These are phyloP conservation scores for Pistacia vera DNA, from an alignment of 345 rosid species.

Conservation along the genomic window DNA sequence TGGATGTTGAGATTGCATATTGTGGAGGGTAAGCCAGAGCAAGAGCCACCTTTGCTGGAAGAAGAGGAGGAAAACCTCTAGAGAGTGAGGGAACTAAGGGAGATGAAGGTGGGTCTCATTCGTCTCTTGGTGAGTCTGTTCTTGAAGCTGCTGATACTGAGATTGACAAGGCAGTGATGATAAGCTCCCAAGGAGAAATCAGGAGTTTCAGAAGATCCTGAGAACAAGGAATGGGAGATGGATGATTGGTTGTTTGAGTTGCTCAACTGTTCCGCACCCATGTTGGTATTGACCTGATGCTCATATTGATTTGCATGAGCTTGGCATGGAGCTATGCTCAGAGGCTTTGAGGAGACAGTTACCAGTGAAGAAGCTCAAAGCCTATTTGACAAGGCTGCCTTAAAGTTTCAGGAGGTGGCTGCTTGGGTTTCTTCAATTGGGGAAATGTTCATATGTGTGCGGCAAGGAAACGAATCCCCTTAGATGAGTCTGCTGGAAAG, in stretches of 20 bases:
- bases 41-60: conserved; percentile 73
- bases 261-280: conserved; percentile 93
- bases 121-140: conserved; percentile 54
- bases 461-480: conserved; percentile 92
- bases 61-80: conserved; percentile 77
- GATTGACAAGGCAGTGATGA: conserved; percentile 48
- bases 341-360: conserved; percentile 97
- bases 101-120: conserved; percentile 51
- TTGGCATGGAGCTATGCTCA: conserved; percentile 98
- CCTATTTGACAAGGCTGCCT: conserved; percentile 89
- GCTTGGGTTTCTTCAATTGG: conserved; percentile 98
- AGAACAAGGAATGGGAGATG: conserved; percentile 85
- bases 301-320: conserved; percentile 91
- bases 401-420: conserved; percentile 97
- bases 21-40: conserved; percentile 94
- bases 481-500: conserved; percentile 82
- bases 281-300: conserved; percentile 94
- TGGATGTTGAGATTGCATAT: conserved; percentile 83
- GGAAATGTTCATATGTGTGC: conserved; percentile 99
- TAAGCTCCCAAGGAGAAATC: conserved; percentile 56
- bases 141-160: conserved; percentile 54
- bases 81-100: conserved; percentile 58
- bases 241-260: conserved; percentile 97
- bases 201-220: conserved; percentile 63
- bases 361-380: conserved; percentile 89